phyloP scores from a whole-genome alignment of 2,329 filamentous ascomycete genomes.

The Aspergillus floridensis region DNA sequence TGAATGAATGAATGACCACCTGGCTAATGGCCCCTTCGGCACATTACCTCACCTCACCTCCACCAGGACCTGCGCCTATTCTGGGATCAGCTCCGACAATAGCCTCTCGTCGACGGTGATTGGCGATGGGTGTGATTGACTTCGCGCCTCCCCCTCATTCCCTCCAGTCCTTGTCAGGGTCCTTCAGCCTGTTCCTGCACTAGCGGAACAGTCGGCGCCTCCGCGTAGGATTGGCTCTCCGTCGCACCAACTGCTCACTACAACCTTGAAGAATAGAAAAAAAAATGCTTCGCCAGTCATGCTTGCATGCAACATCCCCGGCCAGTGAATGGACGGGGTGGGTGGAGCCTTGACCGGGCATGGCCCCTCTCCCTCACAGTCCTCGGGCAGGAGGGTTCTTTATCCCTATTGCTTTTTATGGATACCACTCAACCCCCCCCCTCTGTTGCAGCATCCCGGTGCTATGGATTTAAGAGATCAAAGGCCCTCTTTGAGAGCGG shows the following conservation, averaged over 20 bases:
- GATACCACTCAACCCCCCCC: neutral
- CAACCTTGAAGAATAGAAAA: neutral
- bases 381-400: neutral
- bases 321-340: neutral
- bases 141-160: neutral
- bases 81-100: neutral
- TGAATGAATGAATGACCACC: too few relatives aligned
- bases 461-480: neutral
- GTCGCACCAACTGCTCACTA: neutral
- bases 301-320: neutral
- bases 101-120: neutral
- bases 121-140: neutral
- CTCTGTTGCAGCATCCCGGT: neutral
- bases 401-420: neutral
- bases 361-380: too few relatives aligned
- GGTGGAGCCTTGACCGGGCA: neutral
- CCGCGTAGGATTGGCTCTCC: conserved; percentile 3
- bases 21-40: too few relatives aligned
- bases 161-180: neutral
- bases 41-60: neutral
- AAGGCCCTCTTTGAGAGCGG: neutral
- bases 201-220: conserved; percentile 12
- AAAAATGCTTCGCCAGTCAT: neutral
- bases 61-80: neutral
- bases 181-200: conserved; percentile 20